Evolutionary conservation across 2,329 filamentous ascomycete species (phyloP).

Genomic region (Ambrosiella beaveri): DNA sequence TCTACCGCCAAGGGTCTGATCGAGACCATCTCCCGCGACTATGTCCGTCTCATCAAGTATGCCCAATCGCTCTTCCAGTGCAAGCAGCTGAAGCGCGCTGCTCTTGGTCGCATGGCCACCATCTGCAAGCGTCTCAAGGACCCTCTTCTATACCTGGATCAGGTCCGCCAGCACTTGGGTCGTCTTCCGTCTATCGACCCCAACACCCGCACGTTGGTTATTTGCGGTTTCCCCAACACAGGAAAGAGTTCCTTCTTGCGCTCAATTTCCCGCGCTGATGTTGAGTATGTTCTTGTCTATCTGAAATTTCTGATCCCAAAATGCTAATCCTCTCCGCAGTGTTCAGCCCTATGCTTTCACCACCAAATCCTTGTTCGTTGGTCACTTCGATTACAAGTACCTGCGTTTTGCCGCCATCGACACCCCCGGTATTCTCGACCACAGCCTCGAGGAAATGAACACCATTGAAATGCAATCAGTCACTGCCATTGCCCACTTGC

Average conservation of each 20-base stretch:
- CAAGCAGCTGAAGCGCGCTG: conserved; percentile 95
- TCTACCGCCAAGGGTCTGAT: conserved; percentile 93
- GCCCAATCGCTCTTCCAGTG: conserved; percentile 94
- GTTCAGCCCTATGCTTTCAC: conserved; percentile 91
- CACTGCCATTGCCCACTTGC: conserved; percentile 89
- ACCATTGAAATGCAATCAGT: conserved; percentile 94
- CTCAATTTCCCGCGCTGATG: conserved; percentile 83
- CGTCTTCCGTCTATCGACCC: conserved; percentile 97
- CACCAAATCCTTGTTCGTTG: conserved; percentile 91
- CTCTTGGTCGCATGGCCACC: conserved; percentile 93
- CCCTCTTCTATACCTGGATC: conserved; percentile 84
- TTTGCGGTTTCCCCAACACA: conserved; percentile 94
- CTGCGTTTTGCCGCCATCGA: conserved; percentile 59
- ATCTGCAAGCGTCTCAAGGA: conserved; percentile 91
- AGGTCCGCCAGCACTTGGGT: conserved; percentile 79
- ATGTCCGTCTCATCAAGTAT: conserved; percentile 80
- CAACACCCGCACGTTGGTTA: conserved; percentile 86
- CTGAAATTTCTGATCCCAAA: not conserved
- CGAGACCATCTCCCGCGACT: conserved; percentile 89
- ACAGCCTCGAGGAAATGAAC: conserved; percentile 98
- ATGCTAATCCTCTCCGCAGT: not conserved
- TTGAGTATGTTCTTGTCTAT: conserved; percentile 33
- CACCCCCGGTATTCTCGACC: conserved; percentile 94
- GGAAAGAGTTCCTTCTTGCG: conserved; percentile 93
- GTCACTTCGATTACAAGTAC: conserved; percentile 88